These are phyloP conservation scores for Magnusiomyces ingens DNA, from an alignment of 1,139 yeast species.

Conservation along the genomic window DNA sequence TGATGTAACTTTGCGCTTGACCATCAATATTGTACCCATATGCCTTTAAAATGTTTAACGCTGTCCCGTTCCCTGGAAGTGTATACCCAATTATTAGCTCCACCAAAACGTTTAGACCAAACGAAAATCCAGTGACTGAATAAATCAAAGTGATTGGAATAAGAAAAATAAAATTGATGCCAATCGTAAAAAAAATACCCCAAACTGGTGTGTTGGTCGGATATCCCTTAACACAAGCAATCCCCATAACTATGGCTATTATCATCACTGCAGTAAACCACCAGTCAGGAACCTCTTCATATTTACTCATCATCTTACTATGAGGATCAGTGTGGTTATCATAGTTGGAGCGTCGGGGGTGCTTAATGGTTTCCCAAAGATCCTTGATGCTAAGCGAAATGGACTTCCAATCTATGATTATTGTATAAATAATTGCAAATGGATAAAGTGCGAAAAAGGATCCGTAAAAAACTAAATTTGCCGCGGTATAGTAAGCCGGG, in stretches of 20 bases:
- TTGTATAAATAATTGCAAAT: slow-evolving; percentile 21
- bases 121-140: slow-evolving; percentile 45
- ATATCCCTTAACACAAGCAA: slow-evolving; percentile 42
- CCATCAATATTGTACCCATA: slow-evolving; percentile 54
- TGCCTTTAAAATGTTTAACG: slow-evolving; percentile 51
- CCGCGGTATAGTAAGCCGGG: slow-evolving; percentile 43
- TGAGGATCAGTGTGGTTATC: slow-evolving; percentile 21
- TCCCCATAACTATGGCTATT: slow-evolving; percentile 49
- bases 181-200: slow-evolving; percentile 54
- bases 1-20: slow-evolving; percentile 53
- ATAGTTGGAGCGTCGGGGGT: slow-evolving; percentile 32
- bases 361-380: slow-evolving; percentile 27
- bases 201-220: slow-evolving; percentile 42
- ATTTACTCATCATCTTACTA: slow-evolving; percentile 41
- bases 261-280: slow-evolving; percentile 47
- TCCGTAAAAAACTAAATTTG: slow-evolving; percentile 37
- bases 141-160: slow-evolving; percentile 43
- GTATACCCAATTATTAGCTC: slow-evolving; percentile 57
- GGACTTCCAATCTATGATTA: slow-evolving; percentile 22
- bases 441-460: slow-evolving; percentile 31
- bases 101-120: slow-evolving; percentile 50
- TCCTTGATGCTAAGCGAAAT: slow-evolving; percentile 17
- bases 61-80: slow-evolving; percentile 55
- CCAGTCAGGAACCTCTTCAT: slow-evolving; percentile 60
- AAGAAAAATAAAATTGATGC: slow-evolving; percentile 48